Evolutionary conservation across 768 basidiomycete genomes (phyloP).

Genomic region (Hebeloma cylindrosporum): DNA sequence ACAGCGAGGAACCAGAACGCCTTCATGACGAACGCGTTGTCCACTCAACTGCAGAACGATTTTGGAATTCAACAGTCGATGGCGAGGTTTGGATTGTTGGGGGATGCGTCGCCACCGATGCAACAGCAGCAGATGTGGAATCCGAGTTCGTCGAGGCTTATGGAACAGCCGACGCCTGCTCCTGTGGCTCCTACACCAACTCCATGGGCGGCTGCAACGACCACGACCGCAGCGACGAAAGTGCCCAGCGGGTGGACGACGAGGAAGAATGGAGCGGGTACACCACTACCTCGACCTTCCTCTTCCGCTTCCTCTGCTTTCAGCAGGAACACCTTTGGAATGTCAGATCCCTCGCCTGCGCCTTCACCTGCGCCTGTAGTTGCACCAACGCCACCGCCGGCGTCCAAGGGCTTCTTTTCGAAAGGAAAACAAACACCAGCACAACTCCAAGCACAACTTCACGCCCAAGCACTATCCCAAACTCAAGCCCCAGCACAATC

Average conservation of each 20-base stretch:
- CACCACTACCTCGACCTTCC: no score
- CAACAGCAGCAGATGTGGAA: constrained; percentile 1
- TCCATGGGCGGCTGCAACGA: neutral
- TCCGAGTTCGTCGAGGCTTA: neutral
- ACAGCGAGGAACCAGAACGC: constrained; percentile 3
- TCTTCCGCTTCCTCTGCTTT: no score
- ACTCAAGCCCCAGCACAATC: neutral
- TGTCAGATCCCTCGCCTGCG: no score
- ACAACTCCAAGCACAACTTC: no score
- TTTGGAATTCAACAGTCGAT: constrained; percentile 13
- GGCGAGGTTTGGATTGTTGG: neutral
- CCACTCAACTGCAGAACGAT: constrained; percentile 15
- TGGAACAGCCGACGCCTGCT: neutral
- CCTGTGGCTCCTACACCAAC: neutral
- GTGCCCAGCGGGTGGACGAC: neutral
- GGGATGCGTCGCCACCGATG: constrained; percentile 7
- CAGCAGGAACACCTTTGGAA: no score
- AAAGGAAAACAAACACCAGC: no score
- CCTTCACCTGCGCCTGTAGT: no score
- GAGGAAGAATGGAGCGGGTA: neutral
- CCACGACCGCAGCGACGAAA: constrained; percentile 5
- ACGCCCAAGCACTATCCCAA: neutral
- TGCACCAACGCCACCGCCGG: no score
- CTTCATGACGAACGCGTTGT: constrained; percentile 4
- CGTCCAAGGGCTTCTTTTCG: no score